phyloP scores from a whole-genome alignment of 1,139 yeast genomes.

The Wickerhamiella infanticola region DNA sequence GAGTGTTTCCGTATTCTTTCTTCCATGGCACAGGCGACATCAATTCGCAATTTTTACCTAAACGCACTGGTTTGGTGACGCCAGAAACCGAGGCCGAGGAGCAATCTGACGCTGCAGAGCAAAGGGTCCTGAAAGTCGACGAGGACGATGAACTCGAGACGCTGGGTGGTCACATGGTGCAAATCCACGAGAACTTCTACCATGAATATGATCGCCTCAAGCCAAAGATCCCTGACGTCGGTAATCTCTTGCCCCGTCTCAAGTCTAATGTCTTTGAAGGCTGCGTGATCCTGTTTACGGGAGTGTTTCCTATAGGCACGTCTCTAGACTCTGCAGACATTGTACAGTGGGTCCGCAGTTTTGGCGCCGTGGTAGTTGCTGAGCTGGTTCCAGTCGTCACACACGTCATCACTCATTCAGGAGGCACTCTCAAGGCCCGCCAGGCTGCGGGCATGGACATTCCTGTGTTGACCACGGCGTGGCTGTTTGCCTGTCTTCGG shows the following conservation, averaged over 20 bases:
- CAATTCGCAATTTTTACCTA: slow-evolving; percentile 81
- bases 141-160: slow-evolving; percentile 63
- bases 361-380: slow-evolving; percentile 75
- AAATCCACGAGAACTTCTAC: slow-evolving; percentile 57
- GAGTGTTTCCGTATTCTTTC: slow-evolving; percentile 89
- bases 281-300: slow-evolving; percentile 64
- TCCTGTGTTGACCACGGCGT: slow-evolving; percentile 77
- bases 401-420: slow-evolving; percentile 70
- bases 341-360: slow-evolving; percentile 81
- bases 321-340: slow-evolving; percentile 48
- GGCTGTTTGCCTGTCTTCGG: slow-evolving; percentile 79
- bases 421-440: slow-evolving; percentile 66
- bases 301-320: slow-evolving; percentile 68
- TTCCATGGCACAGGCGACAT: slow-evolving; percentile 97
- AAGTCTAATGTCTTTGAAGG: slow-evolving; percentile 54
- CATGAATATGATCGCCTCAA: slow-evolving; percentile 22
- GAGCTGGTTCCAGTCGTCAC: slow-evolving; percentile 67
- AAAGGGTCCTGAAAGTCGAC: slow-evolving; percentile 27
- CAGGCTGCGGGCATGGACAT: slow-evolving; percentile 35
- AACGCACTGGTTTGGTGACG: slow-evolving; percentile 40
- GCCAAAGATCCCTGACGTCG: slow-evolving; percentile 19
- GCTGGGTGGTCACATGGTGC: slow-evolving; percentile 45
- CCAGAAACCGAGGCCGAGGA: slow-evolving; percentile 10
- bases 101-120: not conserved
- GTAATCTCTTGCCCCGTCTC: slow-evolving; percentile 50